These are phyloP conservation scores for Sphagnum contortum DNA, from an alignment of 225 moss, liverwort and hornwort species.

Conservation along the genomic window DNA sequence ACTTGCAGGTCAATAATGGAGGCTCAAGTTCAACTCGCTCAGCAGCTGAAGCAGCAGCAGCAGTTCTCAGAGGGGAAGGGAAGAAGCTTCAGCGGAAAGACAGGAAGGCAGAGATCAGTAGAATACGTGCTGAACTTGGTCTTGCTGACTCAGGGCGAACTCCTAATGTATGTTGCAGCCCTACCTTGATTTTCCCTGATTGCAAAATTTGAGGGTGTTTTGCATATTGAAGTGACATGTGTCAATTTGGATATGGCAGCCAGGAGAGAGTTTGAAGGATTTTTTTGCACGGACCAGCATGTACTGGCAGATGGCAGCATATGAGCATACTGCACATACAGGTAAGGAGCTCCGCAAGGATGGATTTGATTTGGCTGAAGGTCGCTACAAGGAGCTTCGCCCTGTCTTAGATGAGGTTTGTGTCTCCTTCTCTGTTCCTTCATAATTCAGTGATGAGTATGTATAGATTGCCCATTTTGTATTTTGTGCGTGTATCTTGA, in stretches of 20 bases:
- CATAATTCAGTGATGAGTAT: too few relatives aligned
- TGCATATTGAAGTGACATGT: not conserved
- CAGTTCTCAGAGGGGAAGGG: constrained; percentile 64
- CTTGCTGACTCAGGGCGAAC: constrained; percentile 76
- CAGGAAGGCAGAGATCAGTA: constrained; percentile 62
- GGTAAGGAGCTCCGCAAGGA: constrained; percentile 84
- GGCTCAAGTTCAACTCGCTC: constrained; percentile 27
- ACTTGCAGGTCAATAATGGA: not conserved
- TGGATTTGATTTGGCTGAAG: constrained; percentile 80
- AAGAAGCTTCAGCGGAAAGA: constrained; percentile 71
- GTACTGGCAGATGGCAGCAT: constrained; percentile 88
- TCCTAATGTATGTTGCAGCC: constrained; percentile 35
- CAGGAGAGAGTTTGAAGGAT: constrained; percentile 62
- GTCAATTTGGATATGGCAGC: constrained; percentile 19
- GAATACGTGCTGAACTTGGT: constrained; percentile 71
- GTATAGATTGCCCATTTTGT: too few relatives aligned
- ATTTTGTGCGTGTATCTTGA: not conserved
- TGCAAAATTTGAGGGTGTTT: too few relatives aligned
- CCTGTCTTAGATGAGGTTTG: constrained; percentile 71
- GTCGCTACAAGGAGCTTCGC: constrained; percentile 71
- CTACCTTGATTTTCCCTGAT: too few relatives aligned
- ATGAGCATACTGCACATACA: constrained; percentile 77
- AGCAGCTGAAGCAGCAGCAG: constrained; percentile 66
- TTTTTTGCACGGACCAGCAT: constrained; percentile 71
- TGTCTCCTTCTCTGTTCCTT: not conserved